Evolutionary conservation across 495 filamentous ascomycete species (phyloP).

Genomic region (Bryoglossum gracile): DNA sequence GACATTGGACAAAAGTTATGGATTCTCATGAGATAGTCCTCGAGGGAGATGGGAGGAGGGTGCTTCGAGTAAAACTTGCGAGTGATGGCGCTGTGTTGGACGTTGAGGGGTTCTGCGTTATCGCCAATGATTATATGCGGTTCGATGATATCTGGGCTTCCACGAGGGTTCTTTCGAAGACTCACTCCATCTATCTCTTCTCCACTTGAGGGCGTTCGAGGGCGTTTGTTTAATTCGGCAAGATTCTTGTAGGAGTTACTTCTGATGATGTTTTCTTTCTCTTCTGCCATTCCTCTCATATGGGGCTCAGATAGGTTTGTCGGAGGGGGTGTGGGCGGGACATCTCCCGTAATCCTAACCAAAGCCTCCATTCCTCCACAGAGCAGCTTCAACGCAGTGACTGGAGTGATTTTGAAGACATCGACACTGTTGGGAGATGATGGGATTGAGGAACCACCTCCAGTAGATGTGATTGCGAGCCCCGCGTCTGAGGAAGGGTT

Average conservation of each 20-base stretch:
- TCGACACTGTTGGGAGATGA: slow-evolving; percentile 35
- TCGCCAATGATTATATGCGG: slow-evolving; percentile 52
- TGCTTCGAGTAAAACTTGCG: slow-evolving; percentile 88
- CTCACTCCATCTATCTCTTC: slow-evolving; percentile 38
- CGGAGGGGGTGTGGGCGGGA: slow-evolving; percentile 65
- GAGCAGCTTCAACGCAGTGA: slow-evolving; percentile 73
- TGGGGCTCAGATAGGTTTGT: slow-evolving; percentile 53
- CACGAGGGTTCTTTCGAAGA: slow-evolving; percentile 35
- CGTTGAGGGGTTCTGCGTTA: slow-evolving; percentile 52
- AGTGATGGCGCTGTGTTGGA: slow-evolving; percentile 73
- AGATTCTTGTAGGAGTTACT: slow-evolving; percentile 44
- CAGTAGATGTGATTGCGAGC: slow-evolving; percentile 20
- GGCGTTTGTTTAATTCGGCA: slow-evolving; percentile 20
- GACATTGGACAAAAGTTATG: slow-evolving; percentile 92
- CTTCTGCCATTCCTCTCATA: slow-evolving; percentile 48
- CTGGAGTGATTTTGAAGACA: slow-evolving; percentile 64
- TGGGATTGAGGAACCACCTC: slow-evolving; percentile 8
- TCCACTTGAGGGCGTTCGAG: slow-evolving; percentile 16
- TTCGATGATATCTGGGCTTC: slow-evolving; percentile 33
- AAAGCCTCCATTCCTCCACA: slow-evolving; percentile 65
- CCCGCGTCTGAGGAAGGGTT: slow-evolving; percentile 42
- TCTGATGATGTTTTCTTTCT: slow-evolving; percentile 49
- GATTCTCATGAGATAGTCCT: slow-evolving; percentile 79
- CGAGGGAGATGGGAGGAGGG: slow-evolving; percentile 69
- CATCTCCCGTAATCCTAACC: slow-evolving; percentile 60